Evolutionary conservation across 768 basidiomycete genomes (phyloP), one percentile per base, ranked within the genome.

Genomic region (Daedaleopsis sinensis): DNA sequence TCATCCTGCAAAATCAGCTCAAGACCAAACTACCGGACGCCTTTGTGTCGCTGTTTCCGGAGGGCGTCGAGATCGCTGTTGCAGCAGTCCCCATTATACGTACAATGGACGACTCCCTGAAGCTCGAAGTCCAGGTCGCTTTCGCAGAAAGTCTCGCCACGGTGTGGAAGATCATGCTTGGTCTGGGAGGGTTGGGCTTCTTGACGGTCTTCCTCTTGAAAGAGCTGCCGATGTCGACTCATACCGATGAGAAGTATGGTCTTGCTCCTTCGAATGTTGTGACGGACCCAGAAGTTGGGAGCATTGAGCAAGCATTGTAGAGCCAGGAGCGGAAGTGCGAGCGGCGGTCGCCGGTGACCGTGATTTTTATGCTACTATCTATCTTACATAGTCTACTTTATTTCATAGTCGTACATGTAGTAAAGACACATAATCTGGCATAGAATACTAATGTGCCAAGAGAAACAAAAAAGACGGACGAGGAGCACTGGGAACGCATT

Each of bases 1-100:
- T 80, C 0, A 75, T 86, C 48, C 74, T 87, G 8, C 80, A 84
- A 64, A 87, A 84, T 69, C 62, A 79, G 53, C 77, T 87, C 16
- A 66, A 68, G 10, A 72, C 67, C 38, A 67, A 64, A 0, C 77
- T 88, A 0, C 82, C 85, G 0, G 42, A 60, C 4, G 72, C 67
- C 1, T 81, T 84, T 52, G 32, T 73, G 18, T 55, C 64, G 0
- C 65, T 71, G 36, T 69, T 80, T 62, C 73, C 76, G 0, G 58
- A 68, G n/a, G 79, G 77, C 13, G 71, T 73, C 23, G 75, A 80
- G 42, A 70, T 84, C 54, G 72, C 79, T 11, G 84, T 80, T 63
- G 72, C 79, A 0, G 73, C 78, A 39, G 84, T 85, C 47, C 82
- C 82, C 0, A 58, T 67, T 19, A 76, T 84, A 21, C 51, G 63